Evolutionary conservation across 371 early-diverging fungal species (phyloP).

Genomic region (Zopfochytrium polystomum): DNA sequence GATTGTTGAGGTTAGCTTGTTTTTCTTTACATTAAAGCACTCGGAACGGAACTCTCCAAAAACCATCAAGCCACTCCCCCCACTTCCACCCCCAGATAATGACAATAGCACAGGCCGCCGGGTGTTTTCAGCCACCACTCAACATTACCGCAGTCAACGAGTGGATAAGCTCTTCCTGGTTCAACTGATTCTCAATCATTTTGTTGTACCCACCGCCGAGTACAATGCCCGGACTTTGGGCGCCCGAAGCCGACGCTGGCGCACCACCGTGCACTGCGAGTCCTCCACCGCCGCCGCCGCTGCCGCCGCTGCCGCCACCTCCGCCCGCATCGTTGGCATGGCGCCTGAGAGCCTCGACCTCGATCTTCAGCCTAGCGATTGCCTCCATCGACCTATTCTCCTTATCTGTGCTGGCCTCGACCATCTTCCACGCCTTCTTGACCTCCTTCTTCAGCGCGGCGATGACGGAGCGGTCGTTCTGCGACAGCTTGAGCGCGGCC

Average conservation of each 20-base stretch:
- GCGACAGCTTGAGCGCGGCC: slow-evolving; percentile 44
- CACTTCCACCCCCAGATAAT: too few species aligned
- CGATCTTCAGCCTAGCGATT: slow-evolving; percentile 36
- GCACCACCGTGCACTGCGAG: slow-evolving; percentile 3
- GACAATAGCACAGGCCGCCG: too few species aligned
- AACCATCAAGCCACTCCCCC: too few species aligned
- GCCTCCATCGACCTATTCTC: slow-evolving; percentile 36
- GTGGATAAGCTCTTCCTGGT: slow-evolving; percentile 36
- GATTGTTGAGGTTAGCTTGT: too few species aligned
- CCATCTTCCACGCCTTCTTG: slow-evolving; percentile 52
- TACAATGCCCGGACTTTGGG: too few species aligned
- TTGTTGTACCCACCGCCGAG: slow-evolving; percentile 23
- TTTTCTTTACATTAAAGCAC: too few species aligned
- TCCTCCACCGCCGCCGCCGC: slow-evolving; percentile 6
- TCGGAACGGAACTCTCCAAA: too few species aligned
- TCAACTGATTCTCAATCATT: slow-evolving; percentile 38
- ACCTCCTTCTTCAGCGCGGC: slow-evolving; percentile 47
- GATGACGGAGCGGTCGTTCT: slow-evolving; percentile 44
- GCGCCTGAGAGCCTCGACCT: slow-evolving; percentile 32
- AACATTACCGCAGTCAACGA: slow-evolving; percentile 21
- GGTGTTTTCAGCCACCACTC: slow-evolving; percentile 13
- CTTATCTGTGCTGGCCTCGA: slow-evolving; percentile 42
- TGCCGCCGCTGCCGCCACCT: background rate
- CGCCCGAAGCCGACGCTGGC: background rate
- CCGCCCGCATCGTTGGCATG: slow-evolving; percentile 7